These are phyloP conservation scores for Penicillium janthinellum DNA, from an alignment of 2,329 filamentous ascomycete genomes.

Conservation along the genomic window DNA sequence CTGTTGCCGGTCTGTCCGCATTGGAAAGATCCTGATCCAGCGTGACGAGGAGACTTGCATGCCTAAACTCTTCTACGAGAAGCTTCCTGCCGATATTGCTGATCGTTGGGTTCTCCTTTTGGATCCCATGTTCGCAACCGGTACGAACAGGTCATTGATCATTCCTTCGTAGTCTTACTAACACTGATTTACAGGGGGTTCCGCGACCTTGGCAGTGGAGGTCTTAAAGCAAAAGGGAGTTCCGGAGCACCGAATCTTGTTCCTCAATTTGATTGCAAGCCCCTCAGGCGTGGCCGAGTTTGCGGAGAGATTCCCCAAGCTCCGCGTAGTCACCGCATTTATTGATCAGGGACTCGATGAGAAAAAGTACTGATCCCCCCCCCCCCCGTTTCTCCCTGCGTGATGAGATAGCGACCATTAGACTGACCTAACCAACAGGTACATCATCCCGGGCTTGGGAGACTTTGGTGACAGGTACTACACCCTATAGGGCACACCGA, in stretches of 20 bases:
- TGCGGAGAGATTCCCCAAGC: constrained; percentile 81
- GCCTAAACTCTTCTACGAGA: constrained; percentile 96
- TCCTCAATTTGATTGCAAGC: constrained; percentile 96
- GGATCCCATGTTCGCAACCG: constrained; percentile 99
- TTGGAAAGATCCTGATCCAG: constrained; percentile 98
- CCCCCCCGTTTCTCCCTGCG: background rate
- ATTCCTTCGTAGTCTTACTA: constrained; percentile 8
- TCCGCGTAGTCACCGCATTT: constrained; percentile 92
- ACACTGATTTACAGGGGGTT: constrained; percentile 68
- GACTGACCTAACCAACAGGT: constrained; percentile 57
- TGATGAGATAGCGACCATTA: constrained; percentile 1
- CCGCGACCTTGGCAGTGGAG: constrained; percentile 94
- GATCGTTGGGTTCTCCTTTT: constrained; percentile 90
- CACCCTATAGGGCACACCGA: constrained; percentile 64
- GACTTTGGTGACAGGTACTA: constrained; percentile 97
- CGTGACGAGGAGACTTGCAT: constrained; percentile 90
- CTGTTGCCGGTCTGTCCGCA: constrained; percentile 95
- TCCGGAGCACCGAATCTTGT: constrained; percentile 91
- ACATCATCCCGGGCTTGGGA: constrained; percentile 89
- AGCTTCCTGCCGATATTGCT: constrained; percentile 90
- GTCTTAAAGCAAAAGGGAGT: constrained; percentile 88
- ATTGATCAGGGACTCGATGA: constrained; percentile 95
- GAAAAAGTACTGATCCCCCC: constrained; percentile 73
- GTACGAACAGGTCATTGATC: constrained; percentile 48
- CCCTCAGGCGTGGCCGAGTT: constrained; percentile 90